Evolutionary conservation across 1,139 yeast genomes (phyloP), one percentile per base, ranked within the genome.

Genomic region (Taphrina sp.): DNA sequence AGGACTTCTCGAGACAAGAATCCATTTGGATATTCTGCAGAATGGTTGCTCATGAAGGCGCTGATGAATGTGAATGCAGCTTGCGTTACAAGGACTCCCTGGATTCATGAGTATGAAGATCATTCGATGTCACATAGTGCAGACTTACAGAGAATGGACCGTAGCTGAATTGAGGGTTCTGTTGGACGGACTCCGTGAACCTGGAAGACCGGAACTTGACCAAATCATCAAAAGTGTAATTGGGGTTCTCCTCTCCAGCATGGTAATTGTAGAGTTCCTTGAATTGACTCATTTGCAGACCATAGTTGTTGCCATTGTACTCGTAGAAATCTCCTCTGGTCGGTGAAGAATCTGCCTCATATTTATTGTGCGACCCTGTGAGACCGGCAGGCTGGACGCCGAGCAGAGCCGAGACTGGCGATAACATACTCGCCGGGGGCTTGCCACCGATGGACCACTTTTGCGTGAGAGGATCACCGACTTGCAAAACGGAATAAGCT

Each of bases 21-120:
- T 3, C 54, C 54, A 46, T 49, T 49, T 34, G 54, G 54, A 41
- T 14, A 49, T n/a, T 49, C 54, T n/a, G 54, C 54, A 5, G 45
- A 37, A 46, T 49, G 54, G 46, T 49, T 49, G 33, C 46, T 39
- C 54, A 49, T 49, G 46, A 49, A 49, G n/a, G 54, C 54, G 17
- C 37, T 33, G 39, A 49, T 49, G 35, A 49, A 49, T 16, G 54
- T 49, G 39, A 49, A 49, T 1, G 54, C 54, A 31, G 54, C 54
- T 26, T 49, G 54, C 17, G 46, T 31, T 14, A 49, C 54, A 19
- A 26, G 34, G 23, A 49, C 23, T 4, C 54, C n/a, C n/a, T n/a
- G n/a, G n/a, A n/a, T n/a, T n/a, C n/a, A n/a, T n/a, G n/a, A n/a
- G n/a, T n/a, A n/a, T n/a, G n/a, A n/a, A n/a, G n/a, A n/a, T n/a